Percentiles rank a stretch among this genome's conserved stretches.
These are phyloP conservation scores for Geotrichum phurueaensis DNA, from an alignment of 1,139 yeast species.

Conservation along the genomic window DNA sequence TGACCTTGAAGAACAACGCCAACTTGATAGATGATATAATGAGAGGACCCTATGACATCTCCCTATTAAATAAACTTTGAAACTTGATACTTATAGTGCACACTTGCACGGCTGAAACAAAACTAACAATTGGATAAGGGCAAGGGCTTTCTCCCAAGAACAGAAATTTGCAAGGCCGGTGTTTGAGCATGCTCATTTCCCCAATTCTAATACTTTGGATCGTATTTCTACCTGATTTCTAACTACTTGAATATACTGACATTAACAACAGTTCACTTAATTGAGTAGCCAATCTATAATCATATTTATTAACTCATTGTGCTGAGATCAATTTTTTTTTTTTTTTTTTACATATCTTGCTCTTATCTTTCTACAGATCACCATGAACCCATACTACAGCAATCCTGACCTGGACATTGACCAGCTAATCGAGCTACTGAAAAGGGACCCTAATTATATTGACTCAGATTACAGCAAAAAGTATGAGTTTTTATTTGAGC, in stretches of 20 bases:
- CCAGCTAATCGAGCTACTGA: conserved; percentile 7
- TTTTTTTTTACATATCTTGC: background rate
- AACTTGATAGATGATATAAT: no score
- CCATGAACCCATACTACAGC: background rate
- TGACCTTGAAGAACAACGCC: no score
- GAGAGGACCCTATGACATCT: no score
- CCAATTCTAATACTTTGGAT: no score
- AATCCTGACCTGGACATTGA: conserved; percentile 12
- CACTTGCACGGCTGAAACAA: no score
- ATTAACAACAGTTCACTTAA: background rate
- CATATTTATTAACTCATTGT: background rate
- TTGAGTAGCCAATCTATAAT: background rate
- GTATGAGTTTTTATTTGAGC: conserved; percentile 9
- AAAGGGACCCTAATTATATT: conserved; percentile 20
- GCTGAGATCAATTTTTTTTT: background rate
- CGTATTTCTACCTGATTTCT: background rate
- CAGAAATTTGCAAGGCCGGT: no score
- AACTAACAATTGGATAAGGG: no score
- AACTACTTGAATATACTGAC: background rate
- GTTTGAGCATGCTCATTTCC: no score
- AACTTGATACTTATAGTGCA: no score
- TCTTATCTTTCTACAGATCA: background rate
- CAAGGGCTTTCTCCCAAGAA: no score
- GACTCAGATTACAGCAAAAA: conserved; percentile 21
- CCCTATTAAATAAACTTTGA: no score